Evolutionary conservation across 371 early-diverging fungal genomes (phyloP).

Genomic region (Mortierella sp.): DNA sequence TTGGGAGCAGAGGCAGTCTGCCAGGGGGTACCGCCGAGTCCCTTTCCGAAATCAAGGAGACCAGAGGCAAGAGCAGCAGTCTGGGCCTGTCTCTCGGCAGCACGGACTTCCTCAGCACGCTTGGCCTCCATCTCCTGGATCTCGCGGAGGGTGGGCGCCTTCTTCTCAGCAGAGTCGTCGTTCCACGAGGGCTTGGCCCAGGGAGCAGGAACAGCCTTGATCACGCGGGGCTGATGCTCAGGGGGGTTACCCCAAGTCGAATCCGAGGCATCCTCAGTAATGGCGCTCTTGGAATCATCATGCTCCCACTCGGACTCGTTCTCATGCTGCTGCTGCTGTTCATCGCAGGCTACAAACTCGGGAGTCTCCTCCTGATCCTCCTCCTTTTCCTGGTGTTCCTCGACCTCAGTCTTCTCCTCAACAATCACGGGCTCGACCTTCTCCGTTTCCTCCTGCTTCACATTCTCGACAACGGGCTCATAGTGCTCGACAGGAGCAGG

Average conservation of each 20-base stretch:
- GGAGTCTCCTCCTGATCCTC: neutral
- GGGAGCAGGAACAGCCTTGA: conserved; percentile 54
- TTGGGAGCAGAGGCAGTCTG: conserved; percentile 59
- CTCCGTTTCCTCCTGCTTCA: conserved; percentile 1
- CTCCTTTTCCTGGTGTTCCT: neutral
- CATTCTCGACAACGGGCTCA: neutral
- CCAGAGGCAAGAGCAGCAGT: conserved; percentile 41
- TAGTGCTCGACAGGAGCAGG: neutral
- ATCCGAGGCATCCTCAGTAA: conserved; percentile 3
- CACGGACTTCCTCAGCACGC: conserved; percentile 61
- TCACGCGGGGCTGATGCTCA: conserved; percentile 23
- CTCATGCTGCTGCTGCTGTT: neutral
- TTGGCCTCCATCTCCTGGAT: conserved; percentile 78
- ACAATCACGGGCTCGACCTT: neutral
- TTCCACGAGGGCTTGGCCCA: conserved; percentile 44
- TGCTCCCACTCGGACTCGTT: neutral
- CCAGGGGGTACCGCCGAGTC: conserved; percentile 5
- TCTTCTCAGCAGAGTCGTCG: conserved; percentile 29
- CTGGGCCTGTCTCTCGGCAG: conserved; percentile 58
- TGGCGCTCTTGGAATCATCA: conserved; percentile 5
- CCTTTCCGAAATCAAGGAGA: conserved; percentile 14
- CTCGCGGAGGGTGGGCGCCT: conserved; percentile 60
- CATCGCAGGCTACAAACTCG: neutral
- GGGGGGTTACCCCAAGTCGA: conserved; percentile 5
- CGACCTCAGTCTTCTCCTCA: neutral